phyloP scores from a whole-genome alignment of 2,329 filamentous ascomycete species.

The Ophiosphaerella korrae region DNA sequence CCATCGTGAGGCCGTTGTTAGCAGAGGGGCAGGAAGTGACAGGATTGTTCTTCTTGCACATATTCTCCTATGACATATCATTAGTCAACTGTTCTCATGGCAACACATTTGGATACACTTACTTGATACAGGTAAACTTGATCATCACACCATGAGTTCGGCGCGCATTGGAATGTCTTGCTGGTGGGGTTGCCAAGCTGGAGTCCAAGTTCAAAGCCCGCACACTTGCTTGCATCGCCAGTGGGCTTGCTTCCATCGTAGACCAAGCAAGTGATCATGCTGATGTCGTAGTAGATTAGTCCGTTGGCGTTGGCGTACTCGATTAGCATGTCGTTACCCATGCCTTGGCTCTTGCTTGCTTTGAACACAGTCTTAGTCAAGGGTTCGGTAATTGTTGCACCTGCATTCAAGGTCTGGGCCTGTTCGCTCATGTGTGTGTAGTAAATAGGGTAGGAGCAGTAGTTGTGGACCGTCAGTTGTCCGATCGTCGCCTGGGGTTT shows the following conservation, averaged over 20 bases:
- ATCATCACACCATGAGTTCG: conserved; percentile 23
- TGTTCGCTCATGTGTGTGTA: conserved; percentile 14
- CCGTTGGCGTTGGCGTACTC: conserved; percentile 15
- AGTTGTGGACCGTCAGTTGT: conserved; percentile 22
- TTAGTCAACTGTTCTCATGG: not conserved
- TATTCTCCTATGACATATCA: conserved; percentile 16
- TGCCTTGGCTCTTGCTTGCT: conserved; percentile 14
- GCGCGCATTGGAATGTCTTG: conserved; percentile 18
- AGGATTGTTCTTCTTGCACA: conserved; percentile 22
- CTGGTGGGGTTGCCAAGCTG: conserved; percentile 17
- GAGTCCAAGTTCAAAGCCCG: conserved; percentile 20
- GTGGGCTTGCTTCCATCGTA: conserved; percentile 7
- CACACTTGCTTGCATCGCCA: conserved; percentile 13
- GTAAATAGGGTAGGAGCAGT: conserved; percentile 22
- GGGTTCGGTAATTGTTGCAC: conserved; percentile 7
- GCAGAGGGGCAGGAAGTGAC: conserved; percentile 8
- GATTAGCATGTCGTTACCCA: conserved; percentile 15
- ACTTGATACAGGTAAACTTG: conserved; percentile 25
- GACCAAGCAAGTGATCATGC: conserved; percentile 21
- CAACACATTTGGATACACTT: not conserved
- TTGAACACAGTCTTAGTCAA: conserved; percentile 18
- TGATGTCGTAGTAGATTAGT: conserved; percentile 22
- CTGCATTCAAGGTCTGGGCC: conserved; percentile 4
- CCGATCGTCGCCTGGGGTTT: conserved; percentile 9
- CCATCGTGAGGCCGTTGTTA: conserved; percentile 16